Evolutionary conservation across 2,329 filamentous ascomycete genomes (phyloP), one percentile per base, ranked within the genome.

Genomic region (Rhynchosporium agropyri): DNA sequence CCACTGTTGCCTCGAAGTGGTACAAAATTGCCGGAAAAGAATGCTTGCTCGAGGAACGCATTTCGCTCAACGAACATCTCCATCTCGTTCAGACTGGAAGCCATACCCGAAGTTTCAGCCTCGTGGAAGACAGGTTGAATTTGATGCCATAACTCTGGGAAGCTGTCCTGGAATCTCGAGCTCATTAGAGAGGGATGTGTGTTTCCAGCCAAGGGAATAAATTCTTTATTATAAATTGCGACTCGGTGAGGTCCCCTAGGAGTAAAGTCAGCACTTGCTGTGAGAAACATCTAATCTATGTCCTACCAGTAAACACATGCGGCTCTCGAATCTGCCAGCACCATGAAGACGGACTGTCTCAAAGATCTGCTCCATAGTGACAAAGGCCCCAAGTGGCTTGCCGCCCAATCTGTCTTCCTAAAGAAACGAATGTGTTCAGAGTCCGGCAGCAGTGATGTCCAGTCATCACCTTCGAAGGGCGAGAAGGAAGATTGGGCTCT

Each of bases 21-120:
- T n/a, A 62, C 69, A 36, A 73, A 69, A 29, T 65, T 72, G 7
- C 69, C 71, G 10, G 68, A 69, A 49, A 73, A 73, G 46, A 70
- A 71, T 9, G 68, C 63, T 48, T 73, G 71, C 33, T 72, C 69
- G 2, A 65, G 28, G n/a, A 68, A 70, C 0, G 65, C 67, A 33
- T 61, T 64, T 6, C 72, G 65, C 33, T 71, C 68, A 2, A 70
- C 64, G 33, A 68, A 66, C 50, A 73, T 63, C 54, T 68, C 46
- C 49, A 70, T 66, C 56, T 73, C 70, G 28, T 65, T 53, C 1
- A 72, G 57, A 31, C 66, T 63, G 0, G 51, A 64, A 26, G 71
- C 68, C n/a, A 64, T 8, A n/a, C 68, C 69, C 9, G 61, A 60
- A 9, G 48, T 33, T 42, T 68, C 69, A n/a, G 69, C 68, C 15